phyloP scores from a whole-genome alignment of 2,329 filamentous ascomycete genomes.

The Chaetothyriales sp. region DNA sequence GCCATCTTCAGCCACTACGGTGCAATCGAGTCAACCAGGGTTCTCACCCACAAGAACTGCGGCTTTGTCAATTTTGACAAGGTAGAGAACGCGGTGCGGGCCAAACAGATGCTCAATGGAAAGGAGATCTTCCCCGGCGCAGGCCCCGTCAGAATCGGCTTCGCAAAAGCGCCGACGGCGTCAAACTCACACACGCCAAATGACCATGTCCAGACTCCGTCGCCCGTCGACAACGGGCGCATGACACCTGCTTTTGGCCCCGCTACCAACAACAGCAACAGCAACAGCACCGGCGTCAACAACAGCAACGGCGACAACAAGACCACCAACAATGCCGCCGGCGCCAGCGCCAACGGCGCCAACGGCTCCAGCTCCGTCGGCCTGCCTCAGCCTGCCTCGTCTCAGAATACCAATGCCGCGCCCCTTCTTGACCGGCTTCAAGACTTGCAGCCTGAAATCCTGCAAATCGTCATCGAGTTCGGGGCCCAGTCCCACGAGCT shows the following conservation, averaged over 20 bases:
- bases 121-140: conserved; percentile 98
- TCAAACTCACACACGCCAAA: conserved; percentile 65
- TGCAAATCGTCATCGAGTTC: conserved; percentile 76
- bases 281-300: conserved; percentile 22
- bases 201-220: conserved; percentile 84
- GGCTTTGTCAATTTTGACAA: conserved; percentile 97
- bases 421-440: conserved; percentile 48
- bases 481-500: conserved; percentile 71
- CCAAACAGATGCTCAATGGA: conserved; percentile 76
- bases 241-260: conserved; percentile 10
- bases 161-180: conserved; percentile 85
- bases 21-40: conserved; percentile 76
- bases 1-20: conserved; percentile 95
- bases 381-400: conserved; percentile 32
- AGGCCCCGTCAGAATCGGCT: conserved; percentile 88
- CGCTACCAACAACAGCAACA: conserved; percentile 9
- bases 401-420: conserved; percentile 20
- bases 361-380: conserved; percentile 22
- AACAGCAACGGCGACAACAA: conserved; percentile 20
- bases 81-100: conserved; percentile 77
- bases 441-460: conserved; percentile 70
- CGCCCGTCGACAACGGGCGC: conserved; percentile 47
- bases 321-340: conserved; percentile 10
- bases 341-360: conserved; percentile 16
- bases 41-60: conserved; percentile 96